Evolutionary conservation across 225 moss, liverwort and hornwort species (phyloP).

Genomic region (Polytrichum formosum): DNA sequence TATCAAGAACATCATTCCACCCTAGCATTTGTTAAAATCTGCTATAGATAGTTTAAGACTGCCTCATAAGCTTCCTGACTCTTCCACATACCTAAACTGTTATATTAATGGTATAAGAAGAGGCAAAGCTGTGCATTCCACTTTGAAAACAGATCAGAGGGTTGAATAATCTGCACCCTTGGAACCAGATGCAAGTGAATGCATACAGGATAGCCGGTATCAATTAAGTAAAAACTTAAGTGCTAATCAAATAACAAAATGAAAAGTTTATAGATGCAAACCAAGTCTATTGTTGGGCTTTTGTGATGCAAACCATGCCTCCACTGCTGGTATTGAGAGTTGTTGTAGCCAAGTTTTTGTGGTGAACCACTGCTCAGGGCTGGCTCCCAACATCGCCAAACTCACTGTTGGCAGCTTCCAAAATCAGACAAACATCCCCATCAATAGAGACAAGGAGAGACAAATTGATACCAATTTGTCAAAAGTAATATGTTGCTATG

Average conservation of each 20-base stretch:
- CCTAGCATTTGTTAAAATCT: too few species aligned
- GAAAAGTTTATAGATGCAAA: slow-evolving; percentile 7
- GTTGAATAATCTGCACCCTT: too few species aligned
- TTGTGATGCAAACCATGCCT: slow-evolving; percentile 42
- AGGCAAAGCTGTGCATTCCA: background rate
- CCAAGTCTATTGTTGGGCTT: slow-evolving; percentile 35
- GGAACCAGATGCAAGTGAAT: too few species aligned
- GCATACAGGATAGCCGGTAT: too few species aligned
- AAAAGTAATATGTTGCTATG: too few species aligned
- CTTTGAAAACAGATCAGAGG: background rate
- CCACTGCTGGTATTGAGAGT: slow-evolving; percentile 21
- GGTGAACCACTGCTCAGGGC: slow-evolving; percentile 24
- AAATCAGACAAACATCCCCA: slow-evolving; percentile 12
- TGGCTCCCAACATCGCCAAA: slow-evolving; percentile 30
- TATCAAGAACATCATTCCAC: too few species aligned
- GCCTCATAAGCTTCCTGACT: too few species aligned
- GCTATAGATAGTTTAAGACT: too few species aligned
- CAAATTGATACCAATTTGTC: too few species aligned
- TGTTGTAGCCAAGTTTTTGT: slow-evolving; percentile 30
- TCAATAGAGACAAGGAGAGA: slow-evolving; percentile 3
- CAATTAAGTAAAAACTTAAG: too few species aligned
- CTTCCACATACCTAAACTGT: too few species aligned
- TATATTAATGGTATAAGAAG: too few species aligned
- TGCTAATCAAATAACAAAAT: background rate
- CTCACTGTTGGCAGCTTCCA: slow-evolving; percentile 43